These are phyloP conservation scores for Fraxinus sp. DNA, from an alignment of 305 asterid genomes.

Conservation along the genomic window DNA sequence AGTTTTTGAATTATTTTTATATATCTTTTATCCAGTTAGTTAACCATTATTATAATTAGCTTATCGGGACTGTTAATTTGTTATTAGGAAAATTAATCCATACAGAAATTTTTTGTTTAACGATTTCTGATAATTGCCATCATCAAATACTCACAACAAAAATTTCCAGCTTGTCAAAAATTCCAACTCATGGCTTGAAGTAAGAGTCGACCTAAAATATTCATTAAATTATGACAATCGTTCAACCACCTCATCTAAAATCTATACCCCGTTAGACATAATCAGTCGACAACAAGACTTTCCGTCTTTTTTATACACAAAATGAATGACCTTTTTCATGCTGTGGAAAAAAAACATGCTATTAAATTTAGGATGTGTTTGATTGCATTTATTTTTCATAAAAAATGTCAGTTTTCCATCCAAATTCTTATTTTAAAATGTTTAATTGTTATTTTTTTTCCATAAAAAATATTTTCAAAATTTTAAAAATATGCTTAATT, in stretches of 20 bases:
- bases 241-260: not conserved
- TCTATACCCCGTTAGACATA: not conserved
- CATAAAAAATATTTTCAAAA: too few species aligned
- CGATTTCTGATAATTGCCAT: not conserved
- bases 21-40: not conserved
- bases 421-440: too few species aligned
- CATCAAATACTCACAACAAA: not conserved
- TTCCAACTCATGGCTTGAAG: not conserved
- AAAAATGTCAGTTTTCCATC: too few species aligned
- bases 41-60: not conserved
- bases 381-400: too few species aligned
- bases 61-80: not conserved
- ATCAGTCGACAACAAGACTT: too few species aligned
- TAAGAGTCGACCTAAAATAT: not conserved
- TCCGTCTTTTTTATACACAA: not conserved
- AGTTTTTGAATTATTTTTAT: not conserved
- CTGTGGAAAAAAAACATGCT: not conserved
- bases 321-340: not conserved
- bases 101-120: not conserved
- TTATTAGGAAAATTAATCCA: not conserved
- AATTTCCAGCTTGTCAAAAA: not conserved
- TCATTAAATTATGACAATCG: not conserved
- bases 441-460: too few species aligned
- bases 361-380: too few species aligned
- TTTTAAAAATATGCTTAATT: too few species aligned